phyloP scores from a whole-genome alignment of 345 rosid genomes.

The Lepidium sativum region DNA sequence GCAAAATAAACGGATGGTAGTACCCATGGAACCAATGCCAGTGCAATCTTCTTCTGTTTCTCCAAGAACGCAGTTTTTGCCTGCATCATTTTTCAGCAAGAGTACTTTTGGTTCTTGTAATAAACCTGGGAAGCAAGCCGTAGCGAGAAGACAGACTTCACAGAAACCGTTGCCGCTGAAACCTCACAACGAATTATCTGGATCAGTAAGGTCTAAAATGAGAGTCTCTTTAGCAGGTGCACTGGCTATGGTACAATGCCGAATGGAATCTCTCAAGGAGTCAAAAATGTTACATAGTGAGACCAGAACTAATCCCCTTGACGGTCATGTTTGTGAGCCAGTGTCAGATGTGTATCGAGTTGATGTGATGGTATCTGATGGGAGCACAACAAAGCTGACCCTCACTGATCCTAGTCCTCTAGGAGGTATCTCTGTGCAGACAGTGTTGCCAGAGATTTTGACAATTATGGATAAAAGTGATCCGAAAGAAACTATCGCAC shows the following conservation, averaged over 20 bases:
- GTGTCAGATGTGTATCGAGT: constrained; percentile 13
- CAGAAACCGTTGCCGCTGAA: constrained; percentile 32
- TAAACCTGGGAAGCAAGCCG: constrained; percentile 35
- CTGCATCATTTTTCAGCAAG: constrained; percentile 28
- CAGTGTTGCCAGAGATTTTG: constrained; percentile 17
- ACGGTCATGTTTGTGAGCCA: constrained; percentile 11
- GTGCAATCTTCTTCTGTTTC: constrained; percentile 26
- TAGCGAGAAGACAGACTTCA: constrained; percentile 32
- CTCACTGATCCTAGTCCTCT: constrained; percentile 6
- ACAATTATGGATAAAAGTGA: constrained; percentile 7
- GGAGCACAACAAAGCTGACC: constrained; percentile 8
- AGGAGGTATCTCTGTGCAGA: constrained; percentile 1
- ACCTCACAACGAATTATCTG: constrained; percentile 38
- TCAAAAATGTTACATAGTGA: constrained; percentile 31
- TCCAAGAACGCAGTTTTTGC: constrained; percentile 34
- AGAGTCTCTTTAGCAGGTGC: constrained; percentile 72
- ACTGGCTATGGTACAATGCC: constrained; percentile 49
- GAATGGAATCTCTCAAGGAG: constrained; percentile 25
- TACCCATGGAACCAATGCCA: constrained; percentile 48
- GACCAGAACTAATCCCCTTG: constrained; percentile 6
- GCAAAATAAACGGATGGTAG: constrained; percentile 45
- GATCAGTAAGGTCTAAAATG: constrained; percentile 70
- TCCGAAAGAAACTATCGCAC: constrained; percentile 16
- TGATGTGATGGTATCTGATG: constrained; percentile 14
- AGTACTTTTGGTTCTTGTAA: constrained; percentile 24